Conservation (phyloP, 2,329 filamentous ascomycete genomes). For the Ciborinia camelliae region DNA sequence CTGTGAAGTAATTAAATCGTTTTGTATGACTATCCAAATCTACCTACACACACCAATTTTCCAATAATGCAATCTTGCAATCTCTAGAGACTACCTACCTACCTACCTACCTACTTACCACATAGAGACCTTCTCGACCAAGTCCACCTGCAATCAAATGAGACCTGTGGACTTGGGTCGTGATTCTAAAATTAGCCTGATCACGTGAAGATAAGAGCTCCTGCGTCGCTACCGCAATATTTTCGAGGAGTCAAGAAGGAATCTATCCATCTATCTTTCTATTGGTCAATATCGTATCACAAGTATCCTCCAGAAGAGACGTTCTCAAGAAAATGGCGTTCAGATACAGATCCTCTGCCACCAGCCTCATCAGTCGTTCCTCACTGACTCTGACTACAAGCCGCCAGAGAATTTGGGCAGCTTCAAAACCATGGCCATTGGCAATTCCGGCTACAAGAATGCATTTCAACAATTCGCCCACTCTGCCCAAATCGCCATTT, state of each 20-base stretch:
- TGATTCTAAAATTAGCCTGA: not conserved
- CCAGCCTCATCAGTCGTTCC: not conserved
- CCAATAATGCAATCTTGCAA: not conserved
- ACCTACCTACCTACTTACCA: too few relatives aligned
- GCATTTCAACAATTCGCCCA: too few relatives aligned
- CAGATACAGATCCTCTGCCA: not conserved
- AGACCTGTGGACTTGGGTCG: too few relatives aligned
- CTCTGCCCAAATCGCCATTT: too few relatives aligned
- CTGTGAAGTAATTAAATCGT: not conserved
- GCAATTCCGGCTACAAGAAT: not conserved
- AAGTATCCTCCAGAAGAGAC: not conserved
- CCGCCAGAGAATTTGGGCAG: not conserved
- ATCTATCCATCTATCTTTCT: too few relatives aligned
- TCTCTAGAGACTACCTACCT: too few relatives aligned
- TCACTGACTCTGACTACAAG: not conserved
- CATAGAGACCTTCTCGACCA: too few relatives aligned
- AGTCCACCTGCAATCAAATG: too few relatives aligned
- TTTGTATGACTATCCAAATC: not conserved
- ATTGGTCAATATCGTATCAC: too few relatives aligned
- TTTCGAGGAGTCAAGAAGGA: too few relatives aligned
- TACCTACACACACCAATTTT: not conserved
- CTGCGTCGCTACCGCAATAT: too few relatives aligned
- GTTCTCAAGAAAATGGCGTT: not conserved
- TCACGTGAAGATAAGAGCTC: conserved; percentile 14
- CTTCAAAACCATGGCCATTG: not conserved